Evolutionary conservation across 495 filamentous ascomycete species (phyloP).

Genomic region (Talaromyces stipitatus): DNA sequence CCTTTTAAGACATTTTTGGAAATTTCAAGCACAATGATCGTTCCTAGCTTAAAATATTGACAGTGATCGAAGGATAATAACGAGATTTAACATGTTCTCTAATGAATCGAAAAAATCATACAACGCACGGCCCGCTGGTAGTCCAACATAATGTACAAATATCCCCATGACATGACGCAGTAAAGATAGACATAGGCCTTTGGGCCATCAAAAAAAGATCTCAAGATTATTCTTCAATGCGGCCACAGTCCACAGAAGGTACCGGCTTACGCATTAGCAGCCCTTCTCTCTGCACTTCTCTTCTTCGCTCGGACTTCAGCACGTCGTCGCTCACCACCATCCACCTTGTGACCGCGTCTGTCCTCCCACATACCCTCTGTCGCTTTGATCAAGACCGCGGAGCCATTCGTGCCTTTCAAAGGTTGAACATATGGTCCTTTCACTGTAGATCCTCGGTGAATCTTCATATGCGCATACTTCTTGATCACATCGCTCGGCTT

Average conservation of each 20-base stretch:
- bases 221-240: background rate
- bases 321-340: conserved; percentile 89
- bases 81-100: background rate
- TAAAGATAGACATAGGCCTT: background rate
- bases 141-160: conserved; percentile 10
- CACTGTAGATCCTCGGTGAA: conserved; percentile 57
- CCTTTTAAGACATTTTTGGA: background rate
- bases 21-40: background rate
- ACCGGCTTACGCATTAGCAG: conserved; percentile 18
- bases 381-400: conserved; percentile 54
- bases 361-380: conserved; percentile 89
- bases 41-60: background rate
- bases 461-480: conserved; percentile 54
- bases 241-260: background rate
- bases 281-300: conserved; percentile 40
- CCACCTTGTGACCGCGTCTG: conserved; percentile 76
- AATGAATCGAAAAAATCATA: background rate
- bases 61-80: background rate
- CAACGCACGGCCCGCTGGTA: background rate
- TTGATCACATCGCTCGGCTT: conserved; percentile 25
- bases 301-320: conserved; percentile 73
- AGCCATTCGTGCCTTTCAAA: conserved; percentile 52
- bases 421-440: conserved; percentile 61
- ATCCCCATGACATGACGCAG: background rate
- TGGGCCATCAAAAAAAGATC: background rate